Conservation (phyloP, 75 land plant genomes). For the Pseudotsuga menziesii region DNA sequence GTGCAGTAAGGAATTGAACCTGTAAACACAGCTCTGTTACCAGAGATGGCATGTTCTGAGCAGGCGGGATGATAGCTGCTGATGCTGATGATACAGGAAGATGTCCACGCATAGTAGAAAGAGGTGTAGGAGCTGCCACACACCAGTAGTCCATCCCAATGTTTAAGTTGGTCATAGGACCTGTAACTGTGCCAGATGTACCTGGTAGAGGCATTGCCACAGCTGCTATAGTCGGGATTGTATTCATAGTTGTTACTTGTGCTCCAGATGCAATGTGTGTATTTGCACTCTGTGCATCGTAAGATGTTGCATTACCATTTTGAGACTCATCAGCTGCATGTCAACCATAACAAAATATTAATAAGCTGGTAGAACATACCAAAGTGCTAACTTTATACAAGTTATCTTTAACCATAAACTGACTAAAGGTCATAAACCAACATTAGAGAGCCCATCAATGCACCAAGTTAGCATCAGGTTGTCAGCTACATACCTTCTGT, state of each 20-base stretch:
- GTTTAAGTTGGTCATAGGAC: constrained; percentile 76
- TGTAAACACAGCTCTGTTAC: constrained; percentile 20
- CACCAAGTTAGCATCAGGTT: background rate
- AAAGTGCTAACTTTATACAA: too few species aligned
- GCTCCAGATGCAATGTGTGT: constrained; percentile 23
- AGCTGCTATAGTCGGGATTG: constrained; percentile 18
- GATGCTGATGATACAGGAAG: constrained; percentile 29
- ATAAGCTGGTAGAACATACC: too few species aligned
- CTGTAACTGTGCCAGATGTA: constrained; percentile 34
- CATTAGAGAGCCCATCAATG: background rate
- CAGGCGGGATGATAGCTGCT: constrained; percentile 22
- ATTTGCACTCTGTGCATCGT: constrained; percentile 9
- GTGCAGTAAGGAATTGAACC: constrained; percentile 5
- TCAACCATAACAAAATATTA: background rate
- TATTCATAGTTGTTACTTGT: constrained; percentile 14
- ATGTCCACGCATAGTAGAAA: constrained; percentile 42
- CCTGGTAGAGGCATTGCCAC: constrained; percentile 39
- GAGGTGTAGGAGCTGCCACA: constrained; percentile 26
- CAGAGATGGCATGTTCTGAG: constrained; percentile 21
- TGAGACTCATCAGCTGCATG: constrained; percentile 38
- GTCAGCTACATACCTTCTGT: constrained; percentile 15
- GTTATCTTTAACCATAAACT: too few species aligned
- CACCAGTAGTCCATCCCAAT: constrained; percentile 96
- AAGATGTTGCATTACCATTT: constrained; percentile 24
- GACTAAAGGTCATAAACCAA: too few species aligned